These are phyloP conservation scores for Pythium biforme DNA, from an alignment of 352 stramenopile genomes.

Conservation along the genomic window DNA sequence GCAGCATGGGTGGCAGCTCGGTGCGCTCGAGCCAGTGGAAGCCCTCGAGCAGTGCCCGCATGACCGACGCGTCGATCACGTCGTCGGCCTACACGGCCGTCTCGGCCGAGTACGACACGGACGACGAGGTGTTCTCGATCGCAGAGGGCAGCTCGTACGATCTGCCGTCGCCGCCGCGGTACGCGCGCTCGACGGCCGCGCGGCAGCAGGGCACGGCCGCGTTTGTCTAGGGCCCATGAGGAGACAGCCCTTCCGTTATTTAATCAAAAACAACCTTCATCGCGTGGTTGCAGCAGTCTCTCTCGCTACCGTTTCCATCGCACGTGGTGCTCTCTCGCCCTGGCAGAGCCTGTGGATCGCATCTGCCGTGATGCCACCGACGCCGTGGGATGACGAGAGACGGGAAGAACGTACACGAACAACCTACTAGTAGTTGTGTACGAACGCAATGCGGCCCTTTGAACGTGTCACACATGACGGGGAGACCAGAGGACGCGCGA, in stretches of 20 bases:
- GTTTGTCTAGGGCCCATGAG: conserved; percentile 16
- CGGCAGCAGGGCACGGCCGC: conserved; percentile 11
- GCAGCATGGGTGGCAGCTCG: conserved; percentile 15
- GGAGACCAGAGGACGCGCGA: no score
- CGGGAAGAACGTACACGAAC: no score
- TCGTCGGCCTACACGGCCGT: conserved; percentile 23
- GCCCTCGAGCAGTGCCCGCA: conserved; percentile 5
- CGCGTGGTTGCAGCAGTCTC: no score
- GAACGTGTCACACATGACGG: no score
- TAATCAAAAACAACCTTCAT: neutral
- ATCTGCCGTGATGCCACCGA: no score
- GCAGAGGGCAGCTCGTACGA: conserved; percentile 13
- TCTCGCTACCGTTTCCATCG: no score
- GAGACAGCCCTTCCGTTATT: neutral
- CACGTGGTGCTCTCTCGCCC: no score
- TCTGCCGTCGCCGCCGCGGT: conserved; percentile 16
- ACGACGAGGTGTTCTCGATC: conserved; percentile 24
- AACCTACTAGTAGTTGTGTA: no score
- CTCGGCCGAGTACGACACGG: conserved; percentile 10
- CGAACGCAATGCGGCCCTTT: no score
- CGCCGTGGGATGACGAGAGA: no score
- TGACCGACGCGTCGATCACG: conserved; percentile 21
- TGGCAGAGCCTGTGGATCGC: no score
- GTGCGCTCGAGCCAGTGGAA: conserved; percentile 17
- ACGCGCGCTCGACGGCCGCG: neutral